Conservation (phyloP, 75 land plant genomes). For the Chamaecyparis obtusa region DNA sequence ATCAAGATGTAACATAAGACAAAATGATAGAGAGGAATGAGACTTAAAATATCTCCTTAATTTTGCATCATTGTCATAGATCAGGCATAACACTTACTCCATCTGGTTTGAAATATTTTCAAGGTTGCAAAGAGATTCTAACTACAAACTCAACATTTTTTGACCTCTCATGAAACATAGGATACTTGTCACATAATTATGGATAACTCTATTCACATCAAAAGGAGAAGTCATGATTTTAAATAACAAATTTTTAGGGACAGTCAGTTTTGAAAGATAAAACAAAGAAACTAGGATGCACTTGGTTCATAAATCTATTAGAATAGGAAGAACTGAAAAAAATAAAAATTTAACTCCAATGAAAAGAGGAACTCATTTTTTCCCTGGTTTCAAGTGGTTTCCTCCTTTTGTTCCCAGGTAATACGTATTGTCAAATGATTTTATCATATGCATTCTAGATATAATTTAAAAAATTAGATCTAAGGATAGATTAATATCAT, state of each 20-base stretch:
- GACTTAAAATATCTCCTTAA: background rate
- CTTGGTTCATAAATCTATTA: background rate
- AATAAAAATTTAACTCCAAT: background rate
- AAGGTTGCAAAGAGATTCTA: slow-evolving; percentile 98
- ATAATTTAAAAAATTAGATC: background rate
- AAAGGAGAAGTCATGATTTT: background rate
- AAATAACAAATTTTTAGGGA: background rate
- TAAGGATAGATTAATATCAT: background rate
- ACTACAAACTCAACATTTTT: slow-evolving; percentile 95
- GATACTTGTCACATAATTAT: slow-evolving; percentile 78
- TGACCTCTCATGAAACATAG: slow-evolving; percentile 93
- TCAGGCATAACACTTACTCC: slow-evolving; percentile 55
- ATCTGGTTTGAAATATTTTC: slow-evolving; percentile 93
- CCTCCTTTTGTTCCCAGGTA: background rate
- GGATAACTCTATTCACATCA: slow-evolving; percentile 70
- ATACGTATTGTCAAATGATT: background rate
- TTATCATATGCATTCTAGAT: background rate
- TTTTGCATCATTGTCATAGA: background rate
- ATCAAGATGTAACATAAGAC: background rate
- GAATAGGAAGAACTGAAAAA: background rate
- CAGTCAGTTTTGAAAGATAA: background rate
- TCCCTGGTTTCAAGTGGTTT: background rate
- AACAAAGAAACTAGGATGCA: background rate
- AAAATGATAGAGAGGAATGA: background rate
- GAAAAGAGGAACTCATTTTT: background rate